A percentile compares a stretch with the other conserved stretches of the same genome.
These are phyloP conservation scores for Sporothrix protearum DNA, from an alignment of 2,329 filamentous ascomycete genomes.

Conservation along the genomic window DNA sequence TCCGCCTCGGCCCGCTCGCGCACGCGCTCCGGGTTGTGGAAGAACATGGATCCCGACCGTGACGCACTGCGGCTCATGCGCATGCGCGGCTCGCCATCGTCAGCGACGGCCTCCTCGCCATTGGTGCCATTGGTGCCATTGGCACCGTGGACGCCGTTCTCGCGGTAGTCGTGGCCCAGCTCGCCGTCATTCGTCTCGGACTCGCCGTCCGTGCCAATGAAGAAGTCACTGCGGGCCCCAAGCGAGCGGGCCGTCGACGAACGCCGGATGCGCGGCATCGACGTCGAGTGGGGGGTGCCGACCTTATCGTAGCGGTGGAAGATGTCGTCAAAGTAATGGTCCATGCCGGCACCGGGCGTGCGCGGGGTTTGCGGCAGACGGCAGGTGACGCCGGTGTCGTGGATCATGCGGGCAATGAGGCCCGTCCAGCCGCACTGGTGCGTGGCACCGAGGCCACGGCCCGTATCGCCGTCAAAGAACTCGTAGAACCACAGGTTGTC, in stretches of 20 bases:
- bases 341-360: conserved; percentile 75
- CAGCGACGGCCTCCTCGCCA: not conserved
- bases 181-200: conserved; percentile 27
- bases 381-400: conserved; percentile 89
- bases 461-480: conserved; percentile 91
- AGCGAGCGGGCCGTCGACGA: conserved; percentile 82
- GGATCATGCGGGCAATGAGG: conserved; percentile 92
- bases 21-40: conserved; percentile 51
- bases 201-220: conserved; percentile 40
- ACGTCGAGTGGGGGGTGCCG: conserved; percentile 37
- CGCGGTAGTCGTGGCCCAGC: conserved; percentile 46
- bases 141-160: conserved; percentile 44
- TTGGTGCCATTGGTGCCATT: conserved; percentile 34
- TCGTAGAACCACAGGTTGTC: conserved; percentile 95
- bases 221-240: conserved; percentile 75
- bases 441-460: conserved; percentile 82
- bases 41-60: conserved; percentile 38
- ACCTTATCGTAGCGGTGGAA: conserved; percentile 54
- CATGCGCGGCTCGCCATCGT: conserved; percentile 37
- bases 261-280: conserved; percentile 59
- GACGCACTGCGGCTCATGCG: conserved; percentile 36
- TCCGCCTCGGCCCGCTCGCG: conserved; percentile 55
- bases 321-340: conserved; percentile 94
- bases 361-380: conserved; percentile 90
- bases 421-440: conserved; percentile 98